These are phyloP conservation scores for Grigorovia jiainica DNA, from an alignment of 805 yeast species.

Conservation along the genomic window DNA sequence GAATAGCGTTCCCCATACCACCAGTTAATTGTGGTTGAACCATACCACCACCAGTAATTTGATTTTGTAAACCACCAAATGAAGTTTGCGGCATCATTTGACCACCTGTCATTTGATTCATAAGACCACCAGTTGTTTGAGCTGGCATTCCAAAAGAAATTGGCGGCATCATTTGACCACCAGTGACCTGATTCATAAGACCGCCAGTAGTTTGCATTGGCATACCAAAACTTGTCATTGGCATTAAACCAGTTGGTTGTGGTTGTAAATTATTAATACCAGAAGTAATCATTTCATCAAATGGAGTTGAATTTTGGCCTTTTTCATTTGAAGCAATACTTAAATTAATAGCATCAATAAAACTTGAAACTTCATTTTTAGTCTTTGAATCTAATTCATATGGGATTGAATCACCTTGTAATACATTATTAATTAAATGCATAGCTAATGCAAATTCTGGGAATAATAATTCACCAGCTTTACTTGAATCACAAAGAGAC, in stretches of 20 bases:
- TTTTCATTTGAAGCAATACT: slow-evolving; percentile 47
- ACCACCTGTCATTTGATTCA: slow-evolving; percentile 45
- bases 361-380: slow-evolving; percentile 75
- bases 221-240: slow-evolving; percentile 29
- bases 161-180: slow-evolving; percentile 26
- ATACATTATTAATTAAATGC: slow-evolving; percentile 70
- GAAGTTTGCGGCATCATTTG: slow-evolving; percentile 26
- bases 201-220: slow-evolving; percentile 9
- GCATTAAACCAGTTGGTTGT: slow-evolving; percentile 33
- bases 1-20: slow-evolving; percentile 5
- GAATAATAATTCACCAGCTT: slow-evolving; percentile 74
- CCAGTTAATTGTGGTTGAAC: slow-evolving; percentile 38
- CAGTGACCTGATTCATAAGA: slow-evolving; percentile 10
- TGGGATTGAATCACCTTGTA: slow-evolving; percentile 75
- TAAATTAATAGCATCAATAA: slow-evolving; percentile 82
- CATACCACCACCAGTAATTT: slow-evolving; percentile 31
- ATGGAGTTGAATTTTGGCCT: slow-evolving; percentile 23
- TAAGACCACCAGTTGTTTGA: slow-evolving; percentile 26
- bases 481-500: slow-evolving; percentile 83
- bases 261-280: slow-evolving; percentile 25
- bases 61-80: slow-evolving; percentile 22
- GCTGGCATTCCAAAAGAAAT: slow-evolving; percentile 27
- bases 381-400: slow-evolving; percentile 59
- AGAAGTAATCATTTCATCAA: slow-evolving; percentile 28
- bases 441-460: slow-evolving; percentile 93